Evolutionary conservation across 176 grass and related monocot genomes (phyloP), one percentile per base, ranked within the genome.

Genomic region (Zizania latifolia): DNA sequence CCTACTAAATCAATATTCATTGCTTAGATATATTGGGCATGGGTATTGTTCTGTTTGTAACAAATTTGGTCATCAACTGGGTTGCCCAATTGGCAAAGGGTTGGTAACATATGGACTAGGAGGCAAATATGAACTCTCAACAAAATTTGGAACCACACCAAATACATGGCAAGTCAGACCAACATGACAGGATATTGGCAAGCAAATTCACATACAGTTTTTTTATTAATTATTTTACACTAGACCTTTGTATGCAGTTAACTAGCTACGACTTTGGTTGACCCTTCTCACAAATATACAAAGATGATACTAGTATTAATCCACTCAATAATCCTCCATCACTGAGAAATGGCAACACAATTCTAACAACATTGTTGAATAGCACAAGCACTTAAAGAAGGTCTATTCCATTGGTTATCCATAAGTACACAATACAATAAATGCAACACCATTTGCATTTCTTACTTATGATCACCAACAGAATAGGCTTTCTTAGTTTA

Each of bases 221-320:
- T 48, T 84, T 60, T 84, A 1, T 22, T 45, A 62, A 19, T 37
- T 65, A 65, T 50, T 44, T 38, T 34, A 77, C 23, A 65, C 8
- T 63, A 64, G n/a, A 64, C 8, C 44, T 65, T 45, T 75, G 61
- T 44, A 60, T 45, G 57, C 19, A 24, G 28, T 33, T 62, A 62
- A 46, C n/a, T n/a, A n/a, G n/a, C n/a, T n/a, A n/a, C n/a, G 9
- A 75, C 26, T 39, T 59, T 34, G 7, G 28, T 10, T 76, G 15
- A 59, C 41, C 28, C 21, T 22, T 33, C 38, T 77, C 8, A 51
- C 40, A 77, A 50, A 62, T 65, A 65, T 51, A 30, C 43, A 27
- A 43, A 64, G 59, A 5, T 9, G 21, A 26, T 65, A 77, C 59
- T 30, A 65, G 16, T 51, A n/a, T 19, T 65, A 65, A 28, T 65